phyloP scores from a whole-genome alignment of 2,329 filamentous ascomycete species.

The Botryotinia calthae region DNA sequence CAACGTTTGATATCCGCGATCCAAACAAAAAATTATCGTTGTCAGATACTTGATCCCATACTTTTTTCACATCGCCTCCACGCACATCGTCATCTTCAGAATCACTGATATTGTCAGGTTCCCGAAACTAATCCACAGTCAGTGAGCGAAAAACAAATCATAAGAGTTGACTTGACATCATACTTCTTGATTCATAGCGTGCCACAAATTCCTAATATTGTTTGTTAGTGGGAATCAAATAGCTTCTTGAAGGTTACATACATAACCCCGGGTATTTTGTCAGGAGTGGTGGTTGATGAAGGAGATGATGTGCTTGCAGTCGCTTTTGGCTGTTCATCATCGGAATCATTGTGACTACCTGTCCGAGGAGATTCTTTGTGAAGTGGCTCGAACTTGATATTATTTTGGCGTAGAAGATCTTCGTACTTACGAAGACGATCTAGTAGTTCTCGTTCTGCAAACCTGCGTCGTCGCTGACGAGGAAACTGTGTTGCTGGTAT shows the following conservation, averaged over 20 bases:
- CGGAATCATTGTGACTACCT: constrained; percentile 29
- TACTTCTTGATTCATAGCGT: constrained; percentile 46
- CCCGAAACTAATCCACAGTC: constrained; percentile 33
- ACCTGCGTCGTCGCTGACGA: constrained; percentile 55
- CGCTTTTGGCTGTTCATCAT: constrained; percentile 33
- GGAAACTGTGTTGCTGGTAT: constrained; percentile 56
- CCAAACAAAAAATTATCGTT: constrained; percentile 54
- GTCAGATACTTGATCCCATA: constrained; percentile 46
- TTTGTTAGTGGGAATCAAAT: constrained; percentile 32
- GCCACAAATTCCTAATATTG: constrained; percentile 46
- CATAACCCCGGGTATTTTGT: constrained; percentile 37
- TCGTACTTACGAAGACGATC: constrained; percentile 36
- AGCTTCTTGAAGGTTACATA: constrained; percentile 29
- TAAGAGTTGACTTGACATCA: not conserved
- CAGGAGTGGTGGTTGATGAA: constrained; percentile 32
- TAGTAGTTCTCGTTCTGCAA: constrained; percentile 36
- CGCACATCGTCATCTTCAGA: constrained; percentile 39
- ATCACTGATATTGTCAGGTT: constrained; percentile 37
- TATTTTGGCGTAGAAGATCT: constrained; percentile 33
- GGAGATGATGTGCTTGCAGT: constrained; percentile 29
- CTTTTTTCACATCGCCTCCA: constrained; percentile 43
- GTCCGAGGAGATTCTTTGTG: constrained; percentile 28
- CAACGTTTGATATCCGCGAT: constrained; percentile 41
- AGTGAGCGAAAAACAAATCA: constrained; percentile 21
- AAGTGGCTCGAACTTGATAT: constrained; percentile 35